These are phyloP conservation scores for Fusarium multiceps DNA, from an alignment of 2,329 filamentous ascomycete species.

Conservation along the genomic window DNA sequence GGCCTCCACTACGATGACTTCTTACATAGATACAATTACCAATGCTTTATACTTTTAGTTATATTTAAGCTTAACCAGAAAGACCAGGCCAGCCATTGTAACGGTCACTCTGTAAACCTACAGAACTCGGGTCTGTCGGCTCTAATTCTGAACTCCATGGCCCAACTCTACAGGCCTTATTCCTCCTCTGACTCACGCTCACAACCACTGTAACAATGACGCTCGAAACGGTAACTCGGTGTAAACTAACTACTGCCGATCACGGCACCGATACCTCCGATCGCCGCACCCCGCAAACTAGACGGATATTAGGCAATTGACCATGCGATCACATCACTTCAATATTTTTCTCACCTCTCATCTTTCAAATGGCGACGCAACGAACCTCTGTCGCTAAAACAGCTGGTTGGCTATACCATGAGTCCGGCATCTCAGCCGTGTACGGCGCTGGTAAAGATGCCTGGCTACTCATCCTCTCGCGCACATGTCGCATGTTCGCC, in stretches of 20 bases:
- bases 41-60: accelerated
- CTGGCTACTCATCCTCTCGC: conserved; percentile 47
- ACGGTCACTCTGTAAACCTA: background rate
- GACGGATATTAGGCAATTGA: background rate
- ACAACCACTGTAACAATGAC: conserved; percentile 1
- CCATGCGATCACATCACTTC: conserved; percentile 7
- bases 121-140: background rate
- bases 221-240: conserved; percentile 24
- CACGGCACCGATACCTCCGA: conserved; percentile 32
- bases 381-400: conserved; percentile 27
- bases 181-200: background rate
- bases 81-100: too few relatives aligned
- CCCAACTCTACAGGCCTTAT: background rate
- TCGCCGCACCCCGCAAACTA: conserved; percentile 30
- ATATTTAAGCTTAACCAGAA: background rate
- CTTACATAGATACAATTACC: background rate
- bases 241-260: conserved; percentile 18
- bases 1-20: background rate
- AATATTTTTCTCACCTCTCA: background rate
- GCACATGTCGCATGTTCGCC: conserved; percentile 69
- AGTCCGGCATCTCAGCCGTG: conserved; percentile 62
- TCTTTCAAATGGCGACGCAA: conserved; percentile 9
- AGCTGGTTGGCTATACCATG: conserved; percentile 52
- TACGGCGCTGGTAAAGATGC: conserved; percentile 55
- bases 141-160: background rate